Evolutionary conservation across 805 yeast genomes (phyloP), one percentile per base, ranked within the genome.

Genomic region (Suhomyces canberraensis): DNA sequence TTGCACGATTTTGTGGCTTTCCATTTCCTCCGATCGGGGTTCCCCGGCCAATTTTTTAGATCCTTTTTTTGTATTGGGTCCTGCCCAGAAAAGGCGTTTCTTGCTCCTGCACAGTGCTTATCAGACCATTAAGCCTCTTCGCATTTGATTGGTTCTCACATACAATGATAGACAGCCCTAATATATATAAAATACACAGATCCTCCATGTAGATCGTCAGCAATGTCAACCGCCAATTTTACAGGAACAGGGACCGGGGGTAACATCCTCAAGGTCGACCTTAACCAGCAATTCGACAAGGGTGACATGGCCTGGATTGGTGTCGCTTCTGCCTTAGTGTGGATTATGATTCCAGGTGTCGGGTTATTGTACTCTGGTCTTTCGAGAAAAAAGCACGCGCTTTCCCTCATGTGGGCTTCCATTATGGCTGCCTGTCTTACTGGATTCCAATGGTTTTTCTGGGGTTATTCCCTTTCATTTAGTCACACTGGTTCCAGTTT

Each of bases 321-420:
- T 58, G 73, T 77, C 4, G 73, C 87, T n/a, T 81, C 79, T 7
- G 81, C 77, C 16, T 72, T 93, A 40, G 98, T 91, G 43, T 90
- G 95, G 89, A 79, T 91, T 52, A 93, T 91, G 96, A 76, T 89
- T 50, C 97, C 98, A 25, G 98, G 98, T 44, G 82, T 93, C 36
- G 98, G 98, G 43, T 66, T 93, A 37, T 70, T 91, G 45, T 91
- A 91, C 65, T 87, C 96, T 24, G 98, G 98, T 47, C 68, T 93
- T 44, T 81, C 96, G 11, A 80, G 98, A 63, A 91, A 91, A 64
- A 87, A 90, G 63, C 97, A 93, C 54, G 96, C 97, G n/a, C 69
- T 93, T 37, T 86, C 97, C 6, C 71, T 93, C 35, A 67, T 93
- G 35, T 93, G 97, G 97, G 93, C 96, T 16, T 82, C 96, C 5